Percentiles rank a stretch among this genome's conserved stretches.
Evolutionary conservation across 306 rosid genomes (phyloP).

Genomic region (Benincasa hispida): DNA sequence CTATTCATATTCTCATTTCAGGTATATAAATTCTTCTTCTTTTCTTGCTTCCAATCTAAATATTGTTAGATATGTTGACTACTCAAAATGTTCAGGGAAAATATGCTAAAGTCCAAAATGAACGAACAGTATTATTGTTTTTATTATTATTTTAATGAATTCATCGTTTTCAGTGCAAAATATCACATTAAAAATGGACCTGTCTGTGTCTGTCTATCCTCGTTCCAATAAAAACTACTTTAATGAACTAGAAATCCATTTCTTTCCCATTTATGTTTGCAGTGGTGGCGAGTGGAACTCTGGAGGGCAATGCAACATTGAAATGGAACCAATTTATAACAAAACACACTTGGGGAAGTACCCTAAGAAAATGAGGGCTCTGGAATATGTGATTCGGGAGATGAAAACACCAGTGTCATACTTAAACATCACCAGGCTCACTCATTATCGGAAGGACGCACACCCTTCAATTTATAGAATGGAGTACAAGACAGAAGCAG

Average conservation of each 20-base stretch:
- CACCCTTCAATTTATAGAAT: slow-evolving; percentile 73
- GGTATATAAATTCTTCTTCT: slow-evolving; percentile 24
- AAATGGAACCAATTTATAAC: slow-evolving; percentile 62
- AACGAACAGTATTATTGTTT: background rate
- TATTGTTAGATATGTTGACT: background rate
- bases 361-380: slow-evolving; percentile 76
- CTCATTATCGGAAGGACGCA: slow-evolving; percentile 81
- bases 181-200: background rate
- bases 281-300: slow-evolving; percentile 98
- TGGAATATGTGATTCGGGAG: slow-evolving; percentile 45
- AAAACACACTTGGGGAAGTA: slow-evolving; percentile 36
- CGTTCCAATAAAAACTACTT: background rate
- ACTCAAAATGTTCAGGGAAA: too few relatives aligned
- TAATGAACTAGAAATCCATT: background rate
- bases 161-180: background rate
- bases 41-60: background rate
- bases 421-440: slow-evolving; percentile 75
- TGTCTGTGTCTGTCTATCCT: background rate
- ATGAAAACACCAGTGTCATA: slow-evolving; percentile 62
- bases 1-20: slow-evolving; percentile 85
- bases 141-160: background rate
- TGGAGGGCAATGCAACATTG: slow-evolving; percentile 82
- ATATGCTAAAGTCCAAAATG: background rate
- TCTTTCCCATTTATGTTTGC: slow-evolving; percentile 18
- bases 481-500: slow-evolving; percentile 27